Percentiles rank a stretch among this genome's conserved stretches.
phyloP scores from a whole-genome alignment of 306 rosid genomes.

The Lathyrus oleraceus region DNA sequence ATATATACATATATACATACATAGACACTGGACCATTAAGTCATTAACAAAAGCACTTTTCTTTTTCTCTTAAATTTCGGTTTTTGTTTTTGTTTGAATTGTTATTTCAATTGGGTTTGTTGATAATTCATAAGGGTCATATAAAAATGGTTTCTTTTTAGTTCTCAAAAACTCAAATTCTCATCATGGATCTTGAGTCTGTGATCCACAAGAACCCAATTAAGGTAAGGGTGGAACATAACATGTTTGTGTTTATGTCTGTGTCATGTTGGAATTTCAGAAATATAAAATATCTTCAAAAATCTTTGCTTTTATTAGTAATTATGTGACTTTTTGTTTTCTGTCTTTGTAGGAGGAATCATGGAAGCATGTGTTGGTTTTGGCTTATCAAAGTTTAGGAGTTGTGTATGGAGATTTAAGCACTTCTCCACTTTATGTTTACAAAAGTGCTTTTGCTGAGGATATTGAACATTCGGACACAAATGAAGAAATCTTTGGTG shows the following conservation, averaged over 20 bases:
- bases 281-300: neutral
- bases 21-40: slow-evolving; percentile 33
- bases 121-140: slow-evolving; percentile 39
- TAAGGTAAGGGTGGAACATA: slow-evolving; percentile 53
- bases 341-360: slow-evolving; percentile 68
- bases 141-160: slow-evolving; percentile 45
- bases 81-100: slow-evolving; percentile 31
- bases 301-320: slow-evolving; percentile 34
- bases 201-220: slow-evolving; percentile 53
- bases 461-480: slow-evolving; percentile 87
- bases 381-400: slow-evolving; percentile 95
- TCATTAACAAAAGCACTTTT: slow-evolving; percentile 25
- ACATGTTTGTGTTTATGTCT: neutral
- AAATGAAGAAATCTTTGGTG: slow-evolving; percentile 93
- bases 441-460: slow-evolving; percentile 89
- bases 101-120: slow-evolving; percentile 43
- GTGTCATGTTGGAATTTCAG: neutral
- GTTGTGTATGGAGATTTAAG: slow-evolving; percentile 95
- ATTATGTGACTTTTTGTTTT: slow-evolving; percentile 4
- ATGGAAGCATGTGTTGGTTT: slow-evolving; percentile 77
- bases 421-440: slow-evolving; percentile 88
- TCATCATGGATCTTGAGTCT: slow-evolving; percentile 78
- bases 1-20: neutral
- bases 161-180: slow-evolving; percentile 20
- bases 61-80: slow-evolving; percentile 16